Evolutionary conservation across 169 alveolate species (phyloP).

Genomic region (Eimeria praecox): DNA sequence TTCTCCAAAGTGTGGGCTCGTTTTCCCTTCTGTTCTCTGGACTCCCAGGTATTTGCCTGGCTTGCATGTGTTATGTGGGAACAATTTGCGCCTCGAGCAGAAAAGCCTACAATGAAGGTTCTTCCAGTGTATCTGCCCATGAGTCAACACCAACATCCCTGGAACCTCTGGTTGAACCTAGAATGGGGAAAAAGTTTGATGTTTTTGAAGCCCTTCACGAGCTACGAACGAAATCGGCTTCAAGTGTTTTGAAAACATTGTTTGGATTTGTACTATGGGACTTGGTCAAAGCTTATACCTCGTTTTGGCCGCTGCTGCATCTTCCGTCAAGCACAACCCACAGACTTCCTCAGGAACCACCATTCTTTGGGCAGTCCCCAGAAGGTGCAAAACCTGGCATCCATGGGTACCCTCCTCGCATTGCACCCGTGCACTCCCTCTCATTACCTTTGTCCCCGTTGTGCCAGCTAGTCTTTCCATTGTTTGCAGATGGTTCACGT

Average conservation of each 20-base stretch:
- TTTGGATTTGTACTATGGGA: conserved; percentile 36
- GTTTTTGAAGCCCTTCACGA: not conserved
- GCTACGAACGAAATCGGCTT: not conserved
- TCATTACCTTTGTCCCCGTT: not conserved
- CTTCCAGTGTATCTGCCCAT: not conserved
- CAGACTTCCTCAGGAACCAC: conserved; percentile 8
- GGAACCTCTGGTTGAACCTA: not conserved
- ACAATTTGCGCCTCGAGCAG: not conserved
- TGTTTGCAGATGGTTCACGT: conserved; percentile 49
- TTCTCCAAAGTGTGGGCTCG: not conserved
- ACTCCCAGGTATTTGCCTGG: conserved; percentile 22
- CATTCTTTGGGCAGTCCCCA: conserved; percentile 53
- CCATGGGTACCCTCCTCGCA: conserved; percentile 60
- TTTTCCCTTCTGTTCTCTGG: conserved; percentile 12
- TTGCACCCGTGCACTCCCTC: not conserved
- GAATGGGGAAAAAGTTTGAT: not conserved
- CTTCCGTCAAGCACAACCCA: not conserved
- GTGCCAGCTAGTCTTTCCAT: conserved; percentile 26
- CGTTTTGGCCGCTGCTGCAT: conserved; percentile 43
- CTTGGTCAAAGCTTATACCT: not conserved
- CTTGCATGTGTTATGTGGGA: conserved; percentile 14
- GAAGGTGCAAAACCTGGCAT: conserved; percentile 46
- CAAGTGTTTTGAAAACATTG: conserved; percentile 47
- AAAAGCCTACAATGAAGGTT: not conserved
- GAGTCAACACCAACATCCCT: not conserved